Percentiles rank a stretch among this genome's conserved stretches.
Evolutionary conservation across 306 rosid species (phyloP).

Genomic region (Lablab purpureus): DNA sequence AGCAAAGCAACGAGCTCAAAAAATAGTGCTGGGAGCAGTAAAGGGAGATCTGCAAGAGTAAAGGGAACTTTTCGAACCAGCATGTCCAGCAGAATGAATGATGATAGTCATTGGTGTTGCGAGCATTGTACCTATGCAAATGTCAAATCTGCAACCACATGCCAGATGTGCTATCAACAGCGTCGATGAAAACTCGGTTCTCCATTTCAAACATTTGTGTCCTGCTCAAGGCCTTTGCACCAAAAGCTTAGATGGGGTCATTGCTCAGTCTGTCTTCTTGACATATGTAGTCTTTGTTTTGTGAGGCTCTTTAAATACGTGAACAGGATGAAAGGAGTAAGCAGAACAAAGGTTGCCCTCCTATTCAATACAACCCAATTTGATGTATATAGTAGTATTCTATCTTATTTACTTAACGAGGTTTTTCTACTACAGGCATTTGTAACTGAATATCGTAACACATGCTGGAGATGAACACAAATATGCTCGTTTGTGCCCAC

Average conservation of each 20-base stretch:
- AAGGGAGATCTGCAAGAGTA: constrained; percentile 60
- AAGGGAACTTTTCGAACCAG: constrained; percentile 49
- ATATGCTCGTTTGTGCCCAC: constrained; percentile 46
- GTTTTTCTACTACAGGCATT: constrained; percentile 50
- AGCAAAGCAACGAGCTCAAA: constrained; percentile 63
- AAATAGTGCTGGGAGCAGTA: constrained; percentile 57
- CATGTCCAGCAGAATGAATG: constrained; percentile 46
- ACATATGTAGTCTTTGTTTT: constrained; percentile 34
- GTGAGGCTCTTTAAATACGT: constrained; percentile 25
- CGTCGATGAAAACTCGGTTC: constrained; percentile 48
- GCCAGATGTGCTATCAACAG: constrained; percentile 61
- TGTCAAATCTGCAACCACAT: constrained; percentile 49
- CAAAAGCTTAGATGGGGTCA: constrained; percentile 25
- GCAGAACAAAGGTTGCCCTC: constrained; percentile 36
- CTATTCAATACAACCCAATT: constrained; percentile 31
- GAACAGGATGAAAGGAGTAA: constrained; percentile 34
- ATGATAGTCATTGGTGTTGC: constrained; percentile 54
- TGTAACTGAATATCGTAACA: constrained; percentile 45
- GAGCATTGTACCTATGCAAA: constrained; percentile 64
- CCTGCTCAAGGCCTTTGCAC: constrained; percentile 23
- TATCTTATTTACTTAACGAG: constrained; percentile 22
- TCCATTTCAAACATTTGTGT: constrained; percentile 9
- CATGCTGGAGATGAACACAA: constrained; percentile 47
- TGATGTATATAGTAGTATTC: constrained; percentile 51
- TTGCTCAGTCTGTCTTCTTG: neutral